Conservation (phyloP, 495 filamentous ascomycete species). For the Thozetella sp. region DNA sequence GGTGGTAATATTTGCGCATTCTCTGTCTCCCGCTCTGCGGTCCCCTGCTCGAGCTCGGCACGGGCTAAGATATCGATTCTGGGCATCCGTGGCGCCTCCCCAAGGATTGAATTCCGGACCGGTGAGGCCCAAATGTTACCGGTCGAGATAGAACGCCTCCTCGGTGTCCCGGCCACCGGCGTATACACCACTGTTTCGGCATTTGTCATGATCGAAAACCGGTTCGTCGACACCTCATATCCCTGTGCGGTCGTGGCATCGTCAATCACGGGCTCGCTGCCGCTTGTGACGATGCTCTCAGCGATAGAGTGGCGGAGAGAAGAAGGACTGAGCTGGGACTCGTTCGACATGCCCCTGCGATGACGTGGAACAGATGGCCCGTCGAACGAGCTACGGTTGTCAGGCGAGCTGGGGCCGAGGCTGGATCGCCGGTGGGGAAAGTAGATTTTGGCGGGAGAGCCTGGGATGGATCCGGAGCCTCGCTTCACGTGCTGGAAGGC, state of each 20-base stretch:
- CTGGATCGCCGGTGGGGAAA: background rate
- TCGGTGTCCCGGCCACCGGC: too few relatives aligned
- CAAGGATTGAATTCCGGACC: too few relatives aligned
- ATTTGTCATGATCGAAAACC: background rate
- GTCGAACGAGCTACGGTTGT: background rate
- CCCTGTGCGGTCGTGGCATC: conserved; percentile 3
- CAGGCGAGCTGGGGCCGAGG: background rate
- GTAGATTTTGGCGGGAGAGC: background rate
- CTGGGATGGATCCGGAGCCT: background rate
- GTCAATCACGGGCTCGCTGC: conserved; percentile 4
- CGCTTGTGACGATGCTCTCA: conserved; percentile 4
- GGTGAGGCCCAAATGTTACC: too few relatives aligned
- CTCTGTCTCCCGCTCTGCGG: too few relatives aligned
- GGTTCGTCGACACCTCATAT: background rate
- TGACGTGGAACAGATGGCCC: conserved; percentile 1
- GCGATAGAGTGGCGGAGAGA: background rate
- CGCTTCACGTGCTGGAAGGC: background rate
- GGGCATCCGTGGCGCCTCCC: too few relatives aligned
- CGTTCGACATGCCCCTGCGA: background rate
- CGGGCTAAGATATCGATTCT: too few relatives aligned
- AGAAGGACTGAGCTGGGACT: background rate
- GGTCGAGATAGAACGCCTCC: too few relatives aligned
- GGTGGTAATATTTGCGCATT: too few relatives aligned
- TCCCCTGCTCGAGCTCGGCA: too few relatives aligned
- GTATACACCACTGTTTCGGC: background rate